These are phyloP conservation scores for Coccomyxa sp. DNA, from an alignment of 139 green algal genomes.

Conservation along the genomic window DNA sequence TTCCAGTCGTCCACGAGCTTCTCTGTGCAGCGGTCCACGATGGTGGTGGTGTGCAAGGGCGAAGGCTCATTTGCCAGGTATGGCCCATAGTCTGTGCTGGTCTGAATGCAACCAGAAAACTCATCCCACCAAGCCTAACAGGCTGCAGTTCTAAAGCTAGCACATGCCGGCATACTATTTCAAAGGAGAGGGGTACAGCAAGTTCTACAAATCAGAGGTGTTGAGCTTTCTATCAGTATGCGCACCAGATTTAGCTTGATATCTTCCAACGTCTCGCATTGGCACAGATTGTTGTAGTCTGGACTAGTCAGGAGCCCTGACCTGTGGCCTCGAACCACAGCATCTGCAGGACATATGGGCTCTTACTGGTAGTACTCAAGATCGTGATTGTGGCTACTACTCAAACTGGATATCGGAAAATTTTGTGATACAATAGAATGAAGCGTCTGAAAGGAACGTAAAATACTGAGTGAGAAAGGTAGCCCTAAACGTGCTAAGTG, in stretches of 20 bases:
- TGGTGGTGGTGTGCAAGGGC: constrained; percentile 84
- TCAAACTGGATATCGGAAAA: not conserved
- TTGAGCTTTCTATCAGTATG: not conserved
- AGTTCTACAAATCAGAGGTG: not conserved
- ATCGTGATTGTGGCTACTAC: not conserved
- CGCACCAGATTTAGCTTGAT: constrained; percentile 97
- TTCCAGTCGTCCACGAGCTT: constrained; percentile 98
- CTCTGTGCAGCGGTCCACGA: constrained; percentile 93
- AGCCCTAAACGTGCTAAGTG: not conserved
- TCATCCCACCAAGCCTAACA: not conserved
- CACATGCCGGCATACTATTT: not conserved
- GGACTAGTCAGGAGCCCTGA: constrained; percentile 76
- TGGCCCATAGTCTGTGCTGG: constrained; percentile 84
- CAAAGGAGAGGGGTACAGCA: not conserved
- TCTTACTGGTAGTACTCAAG: not conserved
- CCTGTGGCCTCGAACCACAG: constrained; percentile 87
- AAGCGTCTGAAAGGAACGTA: too few relatives aligned
- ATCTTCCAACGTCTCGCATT: constrained; percentile 97
- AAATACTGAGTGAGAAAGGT: not conserved
- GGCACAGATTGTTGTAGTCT: constrained; percentile 97
- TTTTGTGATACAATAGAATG: not conserved
- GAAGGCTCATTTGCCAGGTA: constrained; percentile 90
- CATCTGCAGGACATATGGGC: constrained; percentile 66
- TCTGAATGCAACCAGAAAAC: constrained; percentile 39
- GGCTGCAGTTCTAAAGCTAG: not conserved